Percentiles rank a stretch among this genome's conserved stretches.
These are phyloP conservation scores for Suaeda aralocaspica DNA, from an alignment of 148 eudicot species.

Conservation along the genomic window DNA sequence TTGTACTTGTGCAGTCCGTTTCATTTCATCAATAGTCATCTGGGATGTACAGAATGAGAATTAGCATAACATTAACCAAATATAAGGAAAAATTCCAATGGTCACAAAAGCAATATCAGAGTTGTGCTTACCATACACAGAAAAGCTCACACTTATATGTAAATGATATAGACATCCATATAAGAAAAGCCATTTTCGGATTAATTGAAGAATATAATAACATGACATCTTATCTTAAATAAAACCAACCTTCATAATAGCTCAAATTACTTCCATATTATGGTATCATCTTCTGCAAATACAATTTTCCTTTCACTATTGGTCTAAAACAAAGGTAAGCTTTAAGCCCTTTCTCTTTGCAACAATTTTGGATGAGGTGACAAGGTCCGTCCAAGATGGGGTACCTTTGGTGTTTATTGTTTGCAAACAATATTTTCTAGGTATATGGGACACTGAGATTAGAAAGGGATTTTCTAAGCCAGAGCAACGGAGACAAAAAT, in stretches of 20 bases:
- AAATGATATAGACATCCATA: not conserved
- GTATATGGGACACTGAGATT: too few relatives aligned
- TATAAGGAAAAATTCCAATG: not conserved
- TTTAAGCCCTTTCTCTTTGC: too few relatives aligned
- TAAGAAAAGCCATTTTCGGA: not conserved
- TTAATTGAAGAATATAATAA: not conserved
- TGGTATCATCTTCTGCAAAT: not conserved
- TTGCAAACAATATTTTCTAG: too few relatives aligned
- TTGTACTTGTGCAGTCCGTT: slow-evolving; percentile 81
- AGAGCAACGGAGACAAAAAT: too few relatives aligned
- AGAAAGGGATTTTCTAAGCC: too few relatives aligned
- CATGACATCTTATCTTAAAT: not conserved
- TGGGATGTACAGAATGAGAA: slow-evolving; percentile 22
- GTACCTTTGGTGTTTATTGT: too few relatives aligned
- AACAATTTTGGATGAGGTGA: too few relatives aligned
- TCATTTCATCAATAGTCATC: slow-evolving; percentile 95
- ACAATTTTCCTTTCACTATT: too few relatives aligned
- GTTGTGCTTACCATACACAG: not conserved
- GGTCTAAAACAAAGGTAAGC: too few relatives aligned
- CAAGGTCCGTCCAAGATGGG: too few relatives aligned
- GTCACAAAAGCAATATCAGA: not conserved
- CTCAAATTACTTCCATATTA: not conserved
- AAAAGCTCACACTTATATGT: not conserved
- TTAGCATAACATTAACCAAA: not conserved
- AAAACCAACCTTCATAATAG: not conserved